These are phyloP conservation scores for Lactarius sp. DNA, from an alignment of 768 basidiomycete species.

Conservation along the genomic window DNA sequence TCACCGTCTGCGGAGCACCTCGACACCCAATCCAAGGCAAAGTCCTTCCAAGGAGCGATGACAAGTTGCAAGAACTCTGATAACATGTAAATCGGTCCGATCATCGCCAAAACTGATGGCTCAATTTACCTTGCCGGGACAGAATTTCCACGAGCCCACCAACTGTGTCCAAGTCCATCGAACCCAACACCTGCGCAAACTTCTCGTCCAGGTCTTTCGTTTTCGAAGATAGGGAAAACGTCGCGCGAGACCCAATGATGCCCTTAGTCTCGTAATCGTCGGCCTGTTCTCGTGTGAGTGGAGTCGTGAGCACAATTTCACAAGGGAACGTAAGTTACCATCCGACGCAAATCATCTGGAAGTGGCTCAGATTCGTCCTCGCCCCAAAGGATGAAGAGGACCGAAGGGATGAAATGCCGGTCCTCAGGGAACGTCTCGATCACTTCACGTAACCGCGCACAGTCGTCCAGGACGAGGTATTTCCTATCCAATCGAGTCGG, in stretches of 20 bases:
- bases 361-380: slow-evolving; percentile 38
- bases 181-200: slow-evolving; percentile 40
- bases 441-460: slow-evolving; percentile 61
- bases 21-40: slow-evolving; percentile 19
- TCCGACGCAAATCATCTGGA: slow-evolving; percentile 49
- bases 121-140: slow-evolving; percentile 41
- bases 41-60: slow-evolving; percentile 16
- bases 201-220: slow-evolving; percentile 56
- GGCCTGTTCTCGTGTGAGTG: slow-evolving; percentile 36
- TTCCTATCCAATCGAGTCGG: slow-evolving; percentile 41
- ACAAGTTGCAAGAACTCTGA: slow-evolving; percentile 16
- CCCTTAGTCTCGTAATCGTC: slow-evolving; percentile 44
- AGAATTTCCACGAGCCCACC: slow-evolving; percentile 50
- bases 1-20: slow-evolving; percentile 35
- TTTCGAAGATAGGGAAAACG: slow-evolving; percentile 47
- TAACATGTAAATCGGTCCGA: neutral
- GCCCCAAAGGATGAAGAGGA: slow-evolving; percentile 59
- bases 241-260: slow-evolving; percentile 37
- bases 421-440: slow-evolving; percentile 48
- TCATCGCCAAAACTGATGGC: neutral
- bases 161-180: slow-evolving; percentile 47
- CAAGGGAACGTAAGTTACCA: slow-evolving; percentile 42
- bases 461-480: slow-evolving; percentile 69
- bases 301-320: neutral
- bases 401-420: slow-evolving; percentile 57